Evolutionary conservation across 2,329 filamentous ascomycete species (phyloP).

Genomic region (Pseudocercospora macadamiae): DNA sequence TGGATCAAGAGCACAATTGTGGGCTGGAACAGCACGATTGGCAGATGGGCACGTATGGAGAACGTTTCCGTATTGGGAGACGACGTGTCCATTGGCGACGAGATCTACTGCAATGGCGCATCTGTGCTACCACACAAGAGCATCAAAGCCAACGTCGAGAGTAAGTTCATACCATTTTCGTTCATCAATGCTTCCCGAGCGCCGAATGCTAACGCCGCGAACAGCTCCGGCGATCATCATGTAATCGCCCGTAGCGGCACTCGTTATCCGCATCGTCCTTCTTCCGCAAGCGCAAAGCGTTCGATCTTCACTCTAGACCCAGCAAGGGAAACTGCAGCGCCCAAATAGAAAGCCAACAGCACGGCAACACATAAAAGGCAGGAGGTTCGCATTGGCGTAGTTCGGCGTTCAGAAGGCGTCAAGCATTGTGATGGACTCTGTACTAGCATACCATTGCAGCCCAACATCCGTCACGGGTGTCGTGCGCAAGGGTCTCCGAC

Average conservation of each 20-base stretch:
- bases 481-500: background rate
- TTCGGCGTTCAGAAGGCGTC: slow-evolving; percentile 2
- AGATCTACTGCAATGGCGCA: slow-evolving; percentile 93
- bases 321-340: slow-evolving; percentile 12
- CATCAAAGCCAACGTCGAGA: slow-evolving; percentile 97
- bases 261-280: background rate
- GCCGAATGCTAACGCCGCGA: slow-evolving; percentile 12
- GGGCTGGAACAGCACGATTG: slow-evolving; percentile 95
- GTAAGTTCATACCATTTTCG: slow-evolving; percentile 45
- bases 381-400: background rate
- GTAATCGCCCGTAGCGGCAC: slow-evolving; percentile 21
- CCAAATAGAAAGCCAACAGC: background rate
- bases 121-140: slow-evolving; percentile 96
- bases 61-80: slow-evolving; percentile 98
- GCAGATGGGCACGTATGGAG: slow-evolving; percentile 93
- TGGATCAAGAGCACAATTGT: slow-evolving; percentile 99
- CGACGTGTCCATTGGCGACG: slow-evolving; percentile 95
- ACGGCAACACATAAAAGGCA: background rate
- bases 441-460: slow-evolving; percentile 12
- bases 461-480: slow-evolving; percentile 5
- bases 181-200: background rate
- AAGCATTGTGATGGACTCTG: background rate
- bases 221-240: slow-evolving; percentile 32
- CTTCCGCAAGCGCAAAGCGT: slow-evolving; percentile 6
- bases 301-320: slow-evolving; percentile 17